phyloP scores from a whole-genome alignment of 352 stramenopile genomes.

The Pythium coloratum region DNA sequence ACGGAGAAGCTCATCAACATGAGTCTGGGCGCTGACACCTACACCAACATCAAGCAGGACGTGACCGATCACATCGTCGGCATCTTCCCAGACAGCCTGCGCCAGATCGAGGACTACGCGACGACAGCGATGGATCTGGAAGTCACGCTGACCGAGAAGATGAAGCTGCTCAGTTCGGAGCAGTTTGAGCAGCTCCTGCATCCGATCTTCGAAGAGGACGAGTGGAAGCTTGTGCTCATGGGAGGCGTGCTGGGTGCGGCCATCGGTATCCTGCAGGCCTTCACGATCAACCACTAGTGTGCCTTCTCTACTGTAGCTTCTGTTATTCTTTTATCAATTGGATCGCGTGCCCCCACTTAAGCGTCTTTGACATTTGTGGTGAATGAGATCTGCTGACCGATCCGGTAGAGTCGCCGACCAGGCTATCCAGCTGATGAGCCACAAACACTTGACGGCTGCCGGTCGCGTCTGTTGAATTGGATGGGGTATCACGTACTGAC shows the following conservation, averaged over 20 bases:
- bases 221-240: conserved; percentile 98
- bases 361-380: background rate
- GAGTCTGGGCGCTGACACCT: conserved; percentile 81
- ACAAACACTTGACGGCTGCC: background rate
- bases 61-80: conserved; percentile 88
- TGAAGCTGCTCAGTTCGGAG: conserved; percentile 84
- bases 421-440: background rate
- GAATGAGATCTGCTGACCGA: background rate
- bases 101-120: conserved; percentile 92
- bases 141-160: conserved; percentile 90
- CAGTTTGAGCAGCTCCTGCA: conserved; percentile 97
- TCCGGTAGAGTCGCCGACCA: background rate
- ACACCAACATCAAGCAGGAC: conserved; percentile 85
- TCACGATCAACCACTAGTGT: conserved; percentile 21
- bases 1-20: conserved; percentile 88
- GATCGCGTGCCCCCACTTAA: background rate
- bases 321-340: background rate
- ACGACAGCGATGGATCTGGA: conserved; percentile 92
- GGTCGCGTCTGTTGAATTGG: too few relatives aligned
- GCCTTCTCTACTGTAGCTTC: background rate
- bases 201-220: conserved; percentile 98
- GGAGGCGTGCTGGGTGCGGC: conserved; percentile 91
- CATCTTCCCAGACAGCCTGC: conserved; percentile 83
- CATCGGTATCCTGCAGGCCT: conserved; percentile 91
- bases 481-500: too few relatives aligned